Percentiles rank a stretch among this genome's conserved stretches.
Evolutionary conservation across 1,284 basidiomycete genomes (phyloP).

Genomic region (Sanghuangporus weigelae): DNA sequence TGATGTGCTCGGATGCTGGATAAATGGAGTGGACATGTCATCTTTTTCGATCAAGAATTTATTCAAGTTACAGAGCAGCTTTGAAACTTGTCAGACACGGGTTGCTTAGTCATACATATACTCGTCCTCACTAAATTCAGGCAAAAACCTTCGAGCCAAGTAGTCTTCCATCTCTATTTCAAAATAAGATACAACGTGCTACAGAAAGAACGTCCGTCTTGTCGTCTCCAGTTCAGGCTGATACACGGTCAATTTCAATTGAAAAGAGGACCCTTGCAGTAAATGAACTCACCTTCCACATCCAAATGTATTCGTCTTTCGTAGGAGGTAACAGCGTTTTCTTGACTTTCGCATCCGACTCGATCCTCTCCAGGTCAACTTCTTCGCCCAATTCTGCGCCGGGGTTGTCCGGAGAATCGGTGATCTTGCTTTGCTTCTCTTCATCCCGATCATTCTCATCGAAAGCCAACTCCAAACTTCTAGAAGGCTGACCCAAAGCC

Average conservation of each 20-base stretch:
- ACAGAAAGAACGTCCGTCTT: constrained; percentile 77
- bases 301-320: constrained; percentile 70
- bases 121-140: not conserved
- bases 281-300: constrained; percentile 60
- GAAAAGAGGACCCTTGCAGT: not conserved
- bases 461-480: constrained; percentile 58
- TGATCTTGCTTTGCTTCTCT: constrained; percentile 14
- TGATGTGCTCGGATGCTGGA: not conserved
- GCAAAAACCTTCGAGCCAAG: not conserved
- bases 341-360: constrained; percentile 6
- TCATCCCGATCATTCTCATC: constrained; percentile 38
- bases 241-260: constrained; percentile 7
- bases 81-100: not conserved
- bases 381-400: constrained; percentile 12
- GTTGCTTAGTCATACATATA: constrained; percentile 2
- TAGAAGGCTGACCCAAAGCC: constrained; percentile 54
- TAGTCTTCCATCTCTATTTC: not conserved
- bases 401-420: not conserved
- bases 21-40: not conserved
- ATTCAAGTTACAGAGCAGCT: not conserved
- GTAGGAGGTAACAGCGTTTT: constrained; percentile 42
- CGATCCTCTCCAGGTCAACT: constrained; percentile 18
- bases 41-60: not conserved
- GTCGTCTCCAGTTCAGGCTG: constrained; percentile 77
- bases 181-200: constrained; percentile 17